Evolutionary conservation across 306 rosid species (phyloP).

Genomic region (Albizia julibrissin): DNA sequence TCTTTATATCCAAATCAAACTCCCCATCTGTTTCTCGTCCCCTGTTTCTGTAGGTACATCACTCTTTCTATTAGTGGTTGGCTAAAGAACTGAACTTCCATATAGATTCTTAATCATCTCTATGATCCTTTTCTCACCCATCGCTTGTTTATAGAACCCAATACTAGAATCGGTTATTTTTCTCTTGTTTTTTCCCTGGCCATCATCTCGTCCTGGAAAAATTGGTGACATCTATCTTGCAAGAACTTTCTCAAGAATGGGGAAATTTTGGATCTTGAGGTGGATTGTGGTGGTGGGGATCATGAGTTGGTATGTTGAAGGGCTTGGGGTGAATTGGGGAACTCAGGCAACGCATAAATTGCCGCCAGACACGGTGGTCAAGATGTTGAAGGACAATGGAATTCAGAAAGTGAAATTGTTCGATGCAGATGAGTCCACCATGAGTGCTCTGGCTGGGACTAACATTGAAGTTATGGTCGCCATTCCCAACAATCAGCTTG

Average conservation of each 20-base stretch:
- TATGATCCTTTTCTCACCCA: neutral
- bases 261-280: conserved; percentile 30
- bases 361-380: conserved; percentile 67
- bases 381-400: conserved; percentile 87
- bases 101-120: neutral
- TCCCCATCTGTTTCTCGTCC: neutral
- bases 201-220: neutral
- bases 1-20: neutral
- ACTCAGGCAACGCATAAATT: conserved; percentile 78
- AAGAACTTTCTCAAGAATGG: conserved; percentile 25
- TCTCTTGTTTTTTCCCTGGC: neutral
- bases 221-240: neutral
- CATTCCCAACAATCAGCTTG: conserved; percentile 83
- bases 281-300: conserved; percentile 49
- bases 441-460: conserved; percentile 77
- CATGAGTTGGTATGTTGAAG: conserved; percentile 54
- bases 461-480: conserved; percentile 87
- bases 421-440: conserved; percentile 64
- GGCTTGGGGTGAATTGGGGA: conserved; percentile 97
- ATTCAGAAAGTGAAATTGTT: conserved; percentile 86
- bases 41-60: neutral
- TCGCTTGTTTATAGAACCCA: neutral
- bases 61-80: neutral
- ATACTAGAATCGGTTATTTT: conserved; percentile 17
- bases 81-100: neutral